Evolutionary conservation across 257 asterid genomes (phyloP).

Genomic region (Fraxinus americana): DNA sequence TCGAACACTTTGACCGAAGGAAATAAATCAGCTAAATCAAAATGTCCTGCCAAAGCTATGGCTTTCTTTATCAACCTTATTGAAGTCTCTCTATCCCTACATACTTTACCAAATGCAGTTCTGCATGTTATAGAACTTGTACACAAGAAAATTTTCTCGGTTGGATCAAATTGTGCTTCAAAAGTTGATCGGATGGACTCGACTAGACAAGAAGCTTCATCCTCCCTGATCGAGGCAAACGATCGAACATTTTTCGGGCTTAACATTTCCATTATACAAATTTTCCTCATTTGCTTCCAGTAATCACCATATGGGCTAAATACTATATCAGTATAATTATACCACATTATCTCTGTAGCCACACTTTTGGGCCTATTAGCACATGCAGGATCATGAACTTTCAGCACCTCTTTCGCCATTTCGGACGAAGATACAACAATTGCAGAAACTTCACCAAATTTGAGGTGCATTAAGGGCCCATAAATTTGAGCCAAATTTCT

Average conservation of each 20-base stretch:
- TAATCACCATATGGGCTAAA: conserved; percentile 28
- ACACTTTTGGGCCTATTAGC: conserved; percentile 10
- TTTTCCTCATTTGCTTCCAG: conserved; percentile 33
- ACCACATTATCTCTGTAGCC: conserved; percentile 21
- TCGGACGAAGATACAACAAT: conserved; percentile 9
- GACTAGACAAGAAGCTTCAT: conserved; percentile 18
- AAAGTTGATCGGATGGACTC: neutral
- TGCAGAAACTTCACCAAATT: neutral
- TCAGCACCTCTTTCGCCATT: conserved; percentile 8
- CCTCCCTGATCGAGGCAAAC: conserved; percentile 22
- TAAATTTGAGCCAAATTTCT: conserved; percentile 1
- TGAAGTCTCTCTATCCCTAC: conserved; percentile 20
- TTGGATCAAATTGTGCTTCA: conserved; percentile 16
- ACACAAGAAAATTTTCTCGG: conserved; percentile 11
- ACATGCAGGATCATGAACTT: conserved; percentile 12
- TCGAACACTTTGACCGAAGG: conserved; percentile 21
- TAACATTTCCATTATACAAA: conserved; percentile 18
- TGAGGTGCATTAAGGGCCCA: conserved; percentile 7
- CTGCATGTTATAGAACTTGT: conserved; percentile 25
- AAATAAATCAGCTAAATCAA: conserved; percentile 27
- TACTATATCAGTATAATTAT: conserved; percentile 28
- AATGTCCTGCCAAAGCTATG: neutral
- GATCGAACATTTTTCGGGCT: conserved; percentile 24
- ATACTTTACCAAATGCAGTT: conserved; percentile 21
- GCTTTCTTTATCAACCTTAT: conserved; percentile 14